Base-by-base conservation (phyloP, 805 yeast species). In the Pichia manshurica region DNA sequence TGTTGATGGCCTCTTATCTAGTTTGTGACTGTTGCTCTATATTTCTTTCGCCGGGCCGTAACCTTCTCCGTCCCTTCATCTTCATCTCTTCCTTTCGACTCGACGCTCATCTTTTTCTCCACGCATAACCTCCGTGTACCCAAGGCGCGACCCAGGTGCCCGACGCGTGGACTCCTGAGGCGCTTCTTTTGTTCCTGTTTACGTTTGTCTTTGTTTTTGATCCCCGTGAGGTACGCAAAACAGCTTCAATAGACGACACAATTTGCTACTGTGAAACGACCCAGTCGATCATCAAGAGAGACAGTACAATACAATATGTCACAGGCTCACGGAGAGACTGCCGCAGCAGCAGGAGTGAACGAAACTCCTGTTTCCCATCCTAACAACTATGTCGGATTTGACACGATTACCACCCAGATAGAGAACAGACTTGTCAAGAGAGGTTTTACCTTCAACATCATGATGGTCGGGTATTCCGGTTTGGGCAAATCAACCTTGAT, bases 381-480 rank as follows among this genome's bases (percentile, higher is more conserved):
- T 22, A 69, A 73, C 41, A 77, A 81, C 48, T 90, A 90, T 65
- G 98, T 93, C 54, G 99, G 99, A 40, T 91, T 93, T 65, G 98
- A 93, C 69, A 84, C 97, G 53, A 91, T 93, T 68, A 91, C 98
- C 44, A 78, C 84, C 33, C 99, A 93, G 70, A 93, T 93, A 62
- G 97, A 93, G 68, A 88, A 84, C 66, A 80, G 96, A 57, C 72
- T 93, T 58, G 74, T 93, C 66, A 90, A 88, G 67, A 77, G 90
- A 58, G 99, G 99, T 3, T 93, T 93, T 69, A 91, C 88, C 63
- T 85, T 93, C 69, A 93, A 93, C 63, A 70, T 93, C 42, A 89
- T 93, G 93, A 84, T 87, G 43, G 98, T 91, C 42, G 99, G 95
- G 44, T 81, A 81, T 59, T 84, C 96, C 9, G 99, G 99, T 2